Percentiles rank a stretch among this genome's conserved stretches.
Conservation (phyloP, 257 asterid genomes). For the Petunia secreta region DNA sequence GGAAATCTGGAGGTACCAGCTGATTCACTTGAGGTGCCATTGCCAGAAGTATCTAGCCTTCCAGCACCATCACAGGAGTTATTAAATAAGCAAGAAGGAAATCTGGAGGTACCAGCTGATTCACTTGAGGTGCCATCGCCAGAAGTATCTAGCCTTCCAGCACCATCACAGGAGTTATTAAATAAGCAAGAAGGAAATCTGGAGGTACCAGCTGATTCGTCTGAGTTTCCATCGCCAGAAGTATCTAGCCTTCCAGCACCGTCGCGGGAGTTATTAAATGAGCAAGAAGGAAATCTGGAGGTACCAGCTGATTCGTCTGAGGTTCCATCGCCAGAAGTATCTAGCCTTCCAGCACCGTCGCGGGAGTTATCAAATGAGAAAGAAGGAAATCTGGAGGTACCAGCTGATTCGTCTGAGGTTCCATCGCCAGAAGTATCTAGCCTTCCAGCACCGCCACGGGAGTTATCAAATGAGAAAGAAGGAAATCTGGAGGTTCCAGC, state of each 20-base stretch:
- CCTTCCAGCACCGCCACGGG: constrained; percentile 43
- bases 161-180: constrained; percentile 35
- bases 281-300: constrained; percentile 36
- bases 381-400: constrained; percentile 35
- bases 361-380: constrained; percentile 51
- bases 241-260: constrained; percentile 46
- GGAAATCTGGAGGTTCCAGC: constrained; percentile 36
- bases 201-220: constrained; percentile 37
- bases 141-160: constrained; percentile 50
- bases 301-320: constrained; percentile 41
- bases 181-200: constrained; percentile 37
- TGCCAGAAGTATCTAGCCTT: constrained; percentile 47
- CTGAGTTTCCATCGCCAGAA: constrained; percentile 50
- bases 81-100: constrained; percentile 38
- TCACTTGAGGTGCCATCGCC: constrained; percentile 45
- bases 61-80: constrained; percentile 41
- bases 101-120: constrained; percentile 40
- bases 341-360: constrained; percentile 43
- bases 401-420: constrained; percentile 42
- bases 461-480: constrained; percentile 37
- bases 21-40: constrained; percentile 46
- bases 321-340: constrained; percentile 48
- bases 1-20: constrained; percentile 34
- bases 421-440: constrained; percentile 49
- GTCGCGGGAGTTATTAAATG: constrained; percentile 30